phyloP scores from a whole-genome alignment of 306 rosid genomes.

The Cucumis melo region DNA sequence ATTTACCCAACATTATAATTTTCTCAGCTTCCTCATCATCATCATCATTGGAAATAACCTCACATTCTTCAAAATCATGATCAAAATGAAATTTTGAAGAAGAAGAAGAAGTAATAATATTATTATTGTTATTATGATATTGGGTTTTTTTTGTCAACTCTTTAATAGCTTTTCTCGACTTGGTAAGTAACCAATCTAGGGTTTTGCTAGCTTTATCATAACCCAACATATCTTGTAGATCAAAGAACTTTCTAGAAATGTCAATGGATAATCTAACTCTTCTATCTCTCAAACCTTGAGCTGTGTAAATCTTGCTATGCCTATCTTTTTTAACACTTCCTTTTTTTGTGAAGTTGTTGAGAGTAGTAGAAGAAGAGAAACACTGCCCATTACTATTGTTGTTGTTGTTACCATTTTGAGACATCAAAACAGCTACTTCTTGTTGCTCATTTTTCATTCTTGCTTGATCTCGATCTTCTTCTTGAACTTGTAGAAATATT shows the following conservation, averaged over 20 bases:
- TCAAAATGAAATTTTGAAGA: no score
- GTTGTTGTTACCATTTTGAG: neutral
- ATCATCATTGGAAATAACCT: slow-evolving; percentile 16
- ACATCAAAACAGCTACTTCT: neutral
- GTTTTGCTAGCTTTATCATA: slow-evolving; percentile 89
- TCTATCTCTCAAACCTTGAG: slow-evolving; percentile 82
- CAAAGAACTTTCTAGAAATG: slow-evolving; percentile 80
- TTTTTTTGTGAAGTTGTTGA: slow-evolving; percentile 13
- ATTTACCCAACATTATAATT: neutral
- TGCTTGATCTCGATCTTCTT: neutral
- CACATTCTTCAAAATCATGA: slow-evolving; percentile 20
- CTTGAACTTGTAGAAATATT: slow-evolving; percentile 12
- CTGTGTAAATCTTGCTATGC: slow-evolving; percentile 90
- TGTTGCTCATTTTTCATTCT: slow-evolving; percentile 1
- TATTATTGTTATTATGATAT: no score
- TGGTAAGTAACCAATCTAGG: slow-evolving; percentile 80
- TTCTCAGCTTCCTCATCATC: neutral
- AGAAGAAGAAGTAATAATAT: no score
- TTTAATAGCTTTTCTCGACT: slow-evolving; percentile 58
- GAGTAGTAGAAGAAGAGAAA: neutral
- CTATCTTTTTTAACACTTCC: slow-evolving; percentile 42
- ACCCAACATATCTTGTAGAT: slow-evolving; percentile 95
- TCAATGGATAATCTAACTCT: slow-evolving; percentile 79
- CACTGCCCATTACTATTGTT: neutral
- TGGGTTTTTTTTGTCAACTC: slow-evolving; percentile 25